Evolutionary conservation across 331 rosid genomes (phyloP).

Genomic region (Telfairia occidentalis): DNA sequence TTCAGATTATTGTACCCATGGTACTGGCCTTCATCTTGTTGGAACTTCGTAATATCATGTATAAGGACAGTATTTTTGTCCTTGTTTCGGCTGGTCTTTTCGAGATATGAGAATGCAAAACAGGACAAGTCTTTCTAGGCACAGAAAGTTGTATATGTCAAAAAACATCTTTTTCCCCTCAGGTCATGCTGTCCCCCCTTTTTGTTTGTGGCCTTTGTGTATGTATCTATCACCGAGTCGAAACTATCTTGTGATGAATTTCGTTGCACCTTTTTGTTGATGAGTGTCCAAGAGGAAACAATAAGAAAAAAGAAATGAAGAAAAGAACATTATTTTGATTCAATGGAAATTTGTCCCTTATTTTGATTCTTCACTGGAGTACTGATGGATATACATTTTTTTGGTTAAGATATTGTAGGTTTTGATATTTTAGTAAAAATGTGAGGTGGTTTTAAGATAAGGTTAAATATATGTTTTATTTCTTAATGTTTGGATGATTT

Average conservation of each 20-base stretch:
- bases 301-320: neutral
- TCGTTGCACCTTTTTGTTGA: neutral
- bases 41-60: conserved; percentile 60
- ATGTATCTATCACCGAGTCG: neutral
- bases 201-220: conserved; percentile 3
- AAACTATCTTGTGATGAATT: neutral
- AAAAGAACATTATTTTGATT: neutral
- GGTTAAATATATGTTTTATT: no score
- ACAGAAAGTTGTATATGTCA: conserved; percentile 2
- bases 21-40: conserved; percentile 99
- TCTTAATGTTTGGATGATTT: no score
- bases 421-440: no score
- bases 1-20: conserved; percentile 88
- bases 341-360: neutral
- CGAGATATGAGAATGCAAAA: conserved; percentile 42
- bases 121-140: conserved; percentile 33
- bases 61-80: conserved; percentile 40
- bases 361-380: neutral
- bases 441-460: no score
- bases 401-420: neutral
- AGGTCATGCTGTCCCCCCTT: neutral
- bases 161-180: neutral
- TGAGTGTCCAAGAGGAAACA: neutral
- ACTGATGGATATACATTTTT: neutral
- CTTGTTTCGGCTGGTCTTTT: conserved; percentile 39